phyloP scores from a whole-genome alignment of 192 early-diverging fungal species.

The Coemansia sp. region DNA sequence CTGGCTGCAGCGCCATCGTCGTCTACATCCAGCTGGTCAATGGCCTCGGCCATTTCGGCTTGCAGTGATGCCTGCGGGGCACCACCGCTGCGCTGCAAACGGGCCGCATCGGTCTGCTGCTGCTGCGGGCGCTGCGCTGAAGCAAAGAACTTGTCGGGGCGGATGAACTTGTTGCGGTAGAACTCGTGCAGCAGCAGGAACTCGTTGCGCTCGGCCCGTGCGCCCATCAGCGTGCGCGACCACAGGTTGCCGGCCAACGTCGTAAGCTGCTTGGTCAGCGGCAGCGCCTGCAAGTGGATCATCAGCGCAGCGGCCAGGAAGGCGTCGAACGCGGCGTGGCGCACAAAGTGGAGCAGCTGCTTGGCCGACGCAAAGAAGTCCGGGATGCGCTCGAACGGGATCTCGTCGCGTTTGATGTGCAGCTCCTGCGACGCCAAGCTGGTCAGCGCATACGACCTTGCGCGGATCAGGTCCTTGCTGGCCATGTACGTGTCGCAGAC shows the following conservation, averaged over 20 bases:
- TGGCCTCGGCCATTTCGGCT: constrained; percentile 35
- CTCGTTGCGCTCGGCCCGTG: constrained; percentile 93
- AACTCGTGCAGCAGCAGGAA: constrained; percentile 95
- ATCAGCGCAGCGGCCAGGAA: constrained; percentile 79
- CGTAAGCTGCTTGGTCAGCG: constrained; percentile 91
- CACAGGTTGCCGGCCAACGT: constrained; percentile 93
- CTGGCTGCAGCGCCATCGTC: constrained; percentile 26
- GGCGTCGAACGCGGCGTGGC: constrained; percentile 81
- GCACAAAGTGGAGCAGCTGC: constrained; percentile 67
- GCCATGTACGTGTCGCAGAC: constrained; percentile 92
- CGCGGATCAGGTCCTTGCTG: constrained; percentile 81
- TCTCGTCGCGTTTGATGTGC: constrained; percentile 73
- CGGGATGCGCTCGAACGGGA: constrained; percentile 78
- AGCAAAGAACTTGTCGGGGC: constrained; percentile 78
- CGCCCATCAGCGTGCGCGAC: constrained; percentile 86
- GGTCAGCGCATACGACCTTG: constrained; percentile 83
- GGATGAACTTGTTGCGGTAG: constrained; percentile 85
- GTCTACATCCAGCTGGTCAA: constrained; percentile 16
- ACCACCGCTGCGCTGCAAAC: constrained; percentile 8
- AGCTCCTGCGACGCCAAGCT: constrained; percentile 77
- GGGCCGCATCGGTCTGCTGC: not conserved
- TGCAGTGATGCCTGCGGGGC: no score
- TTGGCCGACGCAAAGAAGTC: constrained; percentile 61
- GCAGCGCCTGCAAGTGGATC: constrained; percentile 85
- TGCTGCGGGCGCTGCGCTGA: not conserved